Conservation (phyloP, 441 rosid species). For the Pelargonium australe region DNA sequence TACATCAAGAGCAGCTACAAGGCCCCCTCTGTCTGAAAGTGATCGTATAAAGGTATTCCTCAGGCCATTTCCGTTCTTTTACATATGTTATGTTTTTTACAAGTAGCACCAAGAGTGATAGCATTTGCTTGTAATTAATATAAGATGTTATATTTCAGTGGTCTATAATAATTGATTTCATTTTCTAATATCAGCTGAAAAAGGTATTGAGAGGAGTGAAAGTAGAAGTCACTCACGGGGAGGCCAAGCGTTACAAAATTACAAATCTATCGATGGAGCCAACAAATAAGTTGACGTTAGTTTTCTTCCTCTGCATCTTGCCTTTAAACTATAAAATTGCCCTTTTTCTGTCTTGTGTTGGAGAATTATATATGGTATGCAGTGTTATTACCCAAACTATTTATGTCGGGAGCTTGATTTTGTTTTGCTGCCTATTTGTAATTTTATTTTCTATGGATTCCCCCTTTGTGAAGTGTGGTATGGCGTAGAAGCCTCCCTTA, state of each 20-base stretch:
- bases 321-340: background rate
- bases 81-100: background rate
- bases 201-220: conserved; percentile 4
- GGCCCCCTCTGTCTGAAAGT: background rate
- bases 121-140: background rate
- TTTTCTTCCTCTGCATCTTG: background rate
- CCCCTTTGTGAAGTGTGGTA: too few relatives aligned
- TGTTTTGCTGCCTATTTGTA: too few relatives aligned
- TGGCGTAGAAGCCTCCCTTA: too few relatives aligned
- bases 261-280: background rate
- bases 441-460: background rate
- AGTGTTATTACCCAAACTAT: too few relatives aligned
- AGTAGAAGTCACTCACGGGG: background rate
- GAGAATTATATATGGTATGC: background rate
- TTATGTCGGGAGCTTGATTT: too few relatives aligned
- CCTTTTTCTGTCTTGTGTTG: background rate
- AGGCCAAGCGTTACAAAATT: background rate
- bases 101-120: background rate
- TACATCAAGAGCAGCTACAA: background rate
- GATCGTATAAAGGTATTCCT: background rate
- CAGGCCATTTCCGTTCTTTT: background rate
- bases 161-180: background rate
- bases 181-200: background rate
- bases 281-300: conserved; percentile 2
- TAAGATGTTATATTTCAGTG: background rate